Evolutionary conservation across 495 filamentous ascomycete genomes (phyloP).

Genomic region (Penicillium lagena): DNA sequence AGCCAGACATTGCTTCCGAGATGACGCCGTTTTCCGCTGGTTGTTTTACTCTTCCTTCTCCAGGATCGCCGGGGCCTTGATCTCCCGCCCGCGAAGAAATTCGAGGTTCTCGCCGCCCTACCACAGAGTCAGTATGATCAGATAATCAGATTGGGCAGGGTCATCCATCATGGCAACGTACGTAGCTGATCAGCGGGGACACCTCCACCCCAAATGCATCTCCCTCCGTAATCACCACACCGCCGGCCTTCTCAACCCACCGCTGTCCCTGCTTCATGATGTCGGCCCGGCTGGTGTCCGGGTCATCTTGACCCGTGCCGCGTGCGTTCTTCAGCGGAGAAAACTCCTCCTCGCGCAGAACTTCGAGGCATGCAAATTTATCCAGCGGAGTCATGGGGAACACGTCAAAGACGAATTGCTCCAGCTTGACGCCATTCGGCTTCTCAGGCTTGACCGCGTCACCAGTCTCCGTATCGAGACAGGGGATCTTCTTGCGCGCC

Average conservation of each 20-base stretch:
- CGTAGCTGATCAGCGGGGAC: constrained; percentile 91
- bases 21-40: neutral
- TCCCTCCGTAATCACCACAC: constrained; percentile 64
- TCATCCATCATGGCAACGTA: constrained; percentile 44
- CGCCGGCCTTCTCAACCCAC: constrained; percentile 78
- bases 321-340: constrained; percentile 94
- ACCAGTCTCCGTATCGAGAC: constrained; percentile 67
- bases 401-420: constrained; percentile 98
- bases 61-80: constrained; percentile 70
- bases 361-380: constrained; percentile 93
- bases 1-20: neutral
- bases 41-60: constrained; percentile 57
- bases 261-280: constrained; percentile 83
- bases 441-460: constrained; percentile 80
- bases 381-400: constrained; percentile 83
- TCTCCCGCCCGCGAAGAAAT: constrained; percentile 62
- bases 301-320: constrained; percentile 88
- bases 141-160: constrained; percentile 4
- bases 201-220: constrained; percentile 74
- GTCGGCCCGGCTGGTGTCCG: constrained; percentile 82
- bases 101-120: constrained; percentile 89
- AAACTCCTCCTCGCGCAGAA: constrained; percentile 96
- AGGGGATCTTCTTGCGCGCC: constrained; percentile 96
- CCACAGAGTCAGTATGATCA: constrained; percentile 20
- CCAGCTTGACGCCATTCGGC: constrained; percentile 96